phyloP scores from a whole-genome alignment of 345 rosid genomes.

The Murraya koenigii region DNA sequence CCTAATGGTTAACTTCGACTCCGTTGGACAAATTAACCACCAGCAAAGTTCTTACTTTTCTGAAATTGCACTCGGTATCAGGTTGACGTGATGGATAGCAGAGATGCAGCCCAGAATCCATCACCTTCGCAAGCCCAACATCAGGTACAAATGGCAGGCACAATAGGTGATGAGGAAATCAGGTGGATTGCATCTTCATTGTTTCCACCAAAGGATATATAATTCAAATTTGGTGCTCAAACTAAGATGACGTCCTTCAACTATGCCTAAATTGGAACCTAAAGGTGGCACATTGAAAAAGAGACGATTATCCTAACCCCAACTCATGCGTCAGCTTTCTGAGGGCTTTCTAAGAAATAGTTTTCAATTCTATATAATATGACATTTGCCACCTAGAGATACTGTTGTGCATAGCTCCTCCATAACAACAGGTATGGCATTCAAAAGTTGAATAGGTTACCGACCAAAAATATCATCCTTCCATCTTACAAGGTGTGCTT shows the following conservation, averaged over 20 bases:
- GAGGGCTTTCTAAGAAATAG: neutral
- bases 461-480: neutral
- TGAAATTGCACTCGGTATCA: neutral
- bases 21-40: neutral
- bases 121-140: neutral
- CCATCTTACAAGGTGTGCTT: slow-evolving; percentile 1
- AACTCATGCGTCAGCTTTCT: neutral
- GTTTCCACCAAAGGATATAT: neutral
- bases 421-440: neutral
- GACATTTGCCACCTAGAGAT: neutral
- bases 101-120: neutral
- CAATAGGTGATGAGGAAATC: neutral
- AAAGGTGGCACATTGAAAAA: neutral
- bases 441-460: neutral
- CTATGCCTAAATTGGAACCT: neutral
- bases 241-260: neutral
- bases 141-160: neutral
- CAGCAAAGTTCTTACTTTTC: neutral
- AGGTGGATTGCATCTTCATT: neutral
- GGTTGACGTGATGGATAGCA: neutral
- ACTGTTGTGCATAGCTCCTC: neutral
- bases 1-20: neutral
- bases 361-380: neutral
- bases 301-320: neutral
- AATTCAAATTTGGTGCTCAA: neutral